Percentiles rank a stretch among this genome's conserved stretches.
These are phyloP conservation scores for Sonneratia caseolaris DNA, from an alignment of 345 rosid genomes.

Conservation along the genomic window DNA sequence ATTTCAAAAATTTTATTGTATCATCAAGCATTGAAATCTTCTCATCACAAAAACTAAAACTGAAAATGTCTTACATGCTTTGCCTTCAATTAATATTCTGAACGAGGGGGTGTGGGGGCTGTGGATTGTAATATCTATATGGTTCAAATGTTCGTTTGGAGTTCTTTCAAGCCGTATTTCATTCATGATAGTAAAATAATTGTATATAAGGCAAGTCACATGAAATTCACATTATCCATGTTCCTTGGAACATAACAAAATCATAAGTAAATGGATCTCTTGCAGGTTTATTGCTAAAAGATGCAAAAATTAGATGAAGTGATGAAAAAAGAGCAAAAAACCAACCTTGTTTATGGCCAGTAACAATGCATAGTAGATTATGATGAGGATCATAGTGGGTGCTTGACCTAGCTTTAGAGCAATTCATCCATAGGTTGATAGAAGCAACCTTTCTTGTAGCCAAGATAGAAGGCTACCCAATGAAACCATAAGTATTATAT, in stretches of 20 bases:
- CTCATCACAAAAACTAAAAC: not conserved
- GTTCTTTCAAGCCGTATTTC: not conserved
- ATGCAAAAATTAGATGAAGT: not conserved
- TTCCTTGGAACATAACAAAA: not conserved
- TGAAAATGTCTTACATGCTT: not conserved
- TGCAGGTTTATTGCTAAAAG: not conserved
- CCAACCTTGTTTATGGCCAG: constrained; percentile 74
- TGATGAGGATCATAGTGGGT: constrained; percentile 92
- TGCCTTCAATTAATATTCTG: not conserved
- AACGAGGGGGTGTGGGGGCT: not conserved
- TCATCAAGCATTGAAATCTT: not conserved
- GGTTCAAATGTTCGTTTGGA: not conserved
- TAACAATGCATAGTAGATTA: constrained; percentile 63
- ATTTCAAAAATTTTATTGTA: not conserved
- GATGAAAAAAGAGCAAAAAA: not conserved
- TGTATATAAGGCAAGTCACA: not conserved
- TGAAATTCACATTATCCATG: not conserved
- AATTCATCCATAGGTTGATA: constrained; percentile 87
- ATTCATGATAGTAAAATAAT: not conserved
- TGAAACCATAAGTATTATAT: constrained; percentile 7
- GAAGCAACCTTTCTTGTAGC: constrained; percentile 54
- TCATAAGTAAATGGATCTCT: not conserved
- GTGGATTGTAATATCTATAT: no score
- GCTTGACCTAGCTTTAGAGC: constrained; percentile 64
- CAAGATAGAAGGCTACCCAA: constrained; percentile 51